A percentile compares a stretch with the other conserved stretches of the same genome.
These are phyloP conservation scores for Flaveria bidentis DNA, from an alignment of 129 eudicot species.

Conservation along the genomic window DNA sequence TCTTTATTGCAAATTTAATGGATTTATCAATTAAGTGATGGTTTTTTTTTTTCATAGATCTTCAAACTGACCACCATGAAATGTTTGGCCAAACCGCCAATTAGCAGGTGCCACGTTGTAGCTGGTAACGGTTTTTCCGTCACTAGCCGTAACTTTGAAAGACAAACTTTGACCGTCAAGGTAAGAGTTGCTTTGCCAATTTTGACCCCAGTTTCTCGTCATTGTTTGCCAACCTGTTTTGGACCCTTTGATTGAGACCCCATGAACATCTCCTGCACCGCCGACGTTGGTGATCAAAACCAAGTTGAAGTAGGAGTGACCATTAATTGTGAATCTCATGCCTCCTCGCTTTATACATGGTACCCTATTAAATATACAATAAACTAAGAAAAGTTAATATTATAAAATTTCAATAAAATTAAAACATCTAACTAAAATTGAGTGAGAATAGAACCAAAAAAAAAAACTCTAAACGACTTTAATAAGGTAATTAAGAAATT, in stretches of 20 bases:
- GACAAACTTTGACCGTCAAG: slow-evolving; percentile 68
- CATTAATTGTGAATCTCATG: slow-evolving; percentile 68
- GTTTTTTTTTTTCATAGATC: background rate
- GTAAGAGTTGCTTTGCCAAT: slow-evolving; percentile 66
- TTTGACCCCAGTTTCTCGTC: slow-evolving; percentile 81
- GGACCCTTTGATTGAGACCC: slow-evolving; percentile 60
- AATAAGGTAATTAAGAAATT: too few species aligned
- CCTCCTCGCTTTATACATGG: slow-evolving; percentile 75
- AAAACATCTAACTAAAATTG: too few species aligned
- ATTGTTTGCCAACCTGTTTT: slow-evolving; percentile 62
- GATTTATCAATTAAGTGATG: background rate
- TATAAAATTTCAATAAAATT: too few species aligned
- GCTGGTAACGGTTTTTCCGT: slow-evolving; percentile 60
- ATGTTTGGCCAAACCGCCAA: slow-evolving; percentile 77
- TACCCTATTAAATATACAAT: slow-evolving; percentile 39
- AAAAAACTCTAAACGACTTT: too few species aligned
- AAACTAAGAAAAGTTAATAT: background rate
- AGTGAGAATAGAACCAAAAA: too few species aligned
- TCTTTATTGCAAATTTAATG: background rate
- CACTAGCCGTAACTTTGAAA: slow-evolving; percentile 53
- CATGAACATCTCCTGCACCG: slow-evolving; percentile 67
- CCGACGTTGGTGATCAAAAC: slow-evolving; percentile 70
- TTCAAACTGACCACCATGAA: slow-evolving; percentile 57
- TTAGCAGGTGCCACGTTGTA: slow-evolving; percentile 53
- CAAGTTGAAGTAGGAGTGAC: slow-evolving; percentile 75